Evolutionary conservation across 345 rosid species (phyloP).

Genomic region (Eucalyptus shirleyi): DNA sequence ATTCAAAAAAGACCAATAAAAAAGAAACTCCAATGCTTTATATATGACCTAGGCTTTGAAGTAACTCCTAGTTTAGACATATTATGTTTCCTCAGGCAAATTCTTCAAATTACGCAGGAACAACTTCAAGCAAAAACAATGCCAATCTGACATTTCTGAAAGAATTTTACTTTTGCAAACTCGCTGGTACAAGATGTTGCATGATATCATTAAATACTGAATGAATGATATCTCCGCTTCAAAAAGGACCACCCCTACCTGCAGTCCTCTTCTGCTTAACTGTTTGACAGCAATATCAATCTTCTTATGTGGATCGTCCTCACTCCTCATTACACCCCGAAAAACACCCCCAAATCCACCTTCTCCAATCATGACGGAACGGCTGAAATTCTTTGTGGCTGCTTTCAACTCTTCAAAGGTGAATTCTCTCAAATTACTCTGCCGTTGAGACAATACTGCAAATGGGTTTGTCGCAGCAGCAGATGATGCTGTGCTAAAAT

Average conservation of each 20-base stretch:
- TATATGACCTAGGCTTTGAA: not conserved
- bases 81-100: not conserved
- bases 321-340: slow-evolving; percentile 50
- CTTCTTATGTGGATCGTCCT: slow-evolving; percentile 44
- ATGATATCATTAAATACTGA: not conserved
- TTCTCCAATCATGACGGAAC: slow-evolving; percentile 89
- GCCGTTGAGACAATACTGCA: slow-evolving; percentile 55
- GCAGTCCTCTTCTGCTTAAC: slow-evolving; percentile 80
- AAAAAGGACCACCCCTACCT: slow-evolving; percentile 23
- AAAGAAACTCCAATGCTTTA: not conserved
- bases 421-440: slow-evolving; percentile 64
- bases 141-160: not conserved
- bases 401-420: slow-evolving; percentile 57
- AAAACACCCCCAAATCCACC: slow-evolving; percentile 95
- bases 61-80: not conserved
- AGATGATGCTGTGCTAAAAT: slow-evolving; percentile 55
- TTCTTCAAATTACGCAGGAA: not conserved
- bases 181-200: not conserved
- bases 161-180: not conserved
- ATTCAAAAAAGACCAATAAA: not conserved
- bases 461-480: slow-evolving; percentile 29
- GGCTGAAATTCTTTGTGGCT: slow-evolving; percentile 85
- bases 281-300: slow-evolving; percentile 94
- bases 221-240: not conserved
- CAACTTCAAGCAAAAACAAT: not conserved